Conservation (phyloP, 1,139 yeast species). For the Hyphopichia pseudoburtonii region DNA sequence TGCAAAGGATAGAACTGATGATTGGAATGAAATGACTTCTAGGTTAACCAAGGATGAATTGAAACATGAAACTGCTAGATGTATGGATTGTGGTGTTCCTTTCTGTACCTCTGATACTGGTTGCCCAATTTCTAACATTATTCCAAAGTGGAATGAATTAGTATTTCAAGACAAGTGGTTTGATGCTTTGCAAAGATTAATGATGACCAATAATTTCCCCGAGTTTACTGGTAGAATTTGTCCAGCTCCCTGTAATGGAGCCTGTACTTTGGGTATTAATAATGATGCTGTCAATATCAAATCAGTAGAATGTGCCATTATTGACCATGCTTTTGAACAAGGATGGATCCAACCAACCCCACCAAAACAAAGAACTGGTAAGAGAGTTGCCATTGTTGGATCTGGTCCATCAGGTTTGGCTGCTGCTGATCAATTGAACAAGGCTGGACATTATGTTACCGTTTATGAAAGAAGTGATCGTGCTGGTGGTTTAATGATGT, state of each 20-base stretch:
- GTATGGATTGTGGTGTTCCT: conserved; percentile 99
- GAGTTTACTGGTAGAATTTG: conserved; percentile 98
- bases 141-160: conserved; percentile 97
- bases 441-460: conserved; percentile 90
- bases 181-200: conserved; percentile 86
- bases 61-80: conserved; percentile 92
- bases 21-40: conserved; percentile 89
- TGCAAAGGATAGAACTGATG: conserved; percentile 73
- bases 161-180: conserved; percentile 95
- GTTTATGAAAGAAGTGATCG: conserved; percentile 94
- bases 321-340: conserved; percentile 93
- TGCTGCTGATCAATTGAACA: conserved; percentile 93
- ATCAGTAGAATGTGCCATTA: conserved; percentile 93
- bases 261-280: conserved; percentile 92
- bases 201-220: conserved; percentile 98
- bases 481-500: conserved; percentile 96
- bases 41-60: conserved; percentile 85
- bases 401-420: conserved; percentile 98
- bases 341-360: conserved; percentile 93
- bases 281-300: conserved; percentile 97
- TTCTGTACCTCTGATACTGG: conserved; percentile 98
- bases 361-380: conserved; percentile 80
- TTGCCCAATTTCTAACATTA: conserved; percentile 94
- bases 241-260: conserved; percentile 99
- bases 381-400: conserved; percentile 82